Evolutionary conservation across 257 asterid genomes (phyloP).

Genomic region (Gentiana dahurica): DNA sequence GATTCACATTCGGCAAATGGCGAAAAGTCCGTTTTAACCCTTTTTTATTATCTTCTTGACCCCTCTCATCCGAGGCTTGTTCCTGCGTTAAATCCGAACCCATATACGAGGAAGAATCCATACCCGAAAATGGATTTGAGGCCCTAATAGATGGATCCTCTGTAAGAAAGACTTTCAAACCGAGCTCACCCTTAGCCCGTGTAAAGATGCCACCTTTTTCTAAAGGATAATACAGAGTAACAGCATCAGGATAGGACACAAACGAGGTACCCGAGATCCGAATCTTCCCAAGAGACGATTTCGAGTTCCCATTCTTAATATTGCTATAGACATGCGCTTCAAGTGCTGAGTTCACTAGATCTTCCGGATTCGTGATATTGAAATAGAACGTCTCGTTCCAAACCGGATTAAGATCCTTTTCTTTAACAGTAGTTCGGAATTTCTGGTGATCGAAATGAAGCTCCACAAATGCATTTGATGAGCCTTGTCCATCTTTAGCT

Average conservation of each 20-base stretch:
- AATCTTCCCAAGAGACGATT: constrained; percentile 70
- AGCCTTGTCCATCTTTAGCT: constrained; percentile 78
- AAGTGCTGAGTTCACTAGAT: constrained; percentile 41
- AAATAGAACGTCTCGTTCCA: constrained; percentile 81
- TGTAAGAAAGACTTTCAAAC: constrained; percentile 58
- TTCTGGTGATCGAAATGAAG: constrained; percentile 68
- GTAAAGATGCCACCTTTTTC: constrained; percentile 61
- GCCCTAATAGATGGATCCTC: constrained; percentile 50
- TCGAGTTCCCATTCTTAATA: constrained; percentile 28
- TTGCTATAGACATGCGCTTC: constrained; percentile 64
- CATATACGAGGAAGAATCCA: constrained; percentile 29
- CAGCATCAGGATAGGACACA: constrained; percentile 64
- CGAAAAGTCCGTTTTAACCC: constrained; percentile 34
- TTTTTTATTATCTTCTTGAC: constrained; percentile 22
- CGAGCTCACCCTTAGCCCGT: constrained; percentile 69
- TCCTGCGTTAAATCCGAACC: constrained; percentile 24
- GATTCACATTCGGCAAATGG: constrained; percentile 38
- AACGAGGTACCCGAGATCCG: constrained; percentile 51
- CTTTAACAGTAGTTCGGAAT: constrained; percentile 69
- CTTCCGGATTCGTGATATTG: constrained; percentile 47
- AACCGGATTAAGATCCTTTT: constrained; percentile 65
- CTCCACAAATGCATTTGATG: constrained; percentile 68
- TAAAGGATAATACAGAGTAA: constrained; percentile 62
- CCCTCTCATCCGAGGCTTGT: constrained; percentile 19
- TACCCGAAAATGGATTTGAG: constrained; percentile 32